Percentiles rank a stretch among this genome's conserved stretches.
Conservation (phyloP, 441 rosid genomes). For the Populus trichocarpa region DNA sequence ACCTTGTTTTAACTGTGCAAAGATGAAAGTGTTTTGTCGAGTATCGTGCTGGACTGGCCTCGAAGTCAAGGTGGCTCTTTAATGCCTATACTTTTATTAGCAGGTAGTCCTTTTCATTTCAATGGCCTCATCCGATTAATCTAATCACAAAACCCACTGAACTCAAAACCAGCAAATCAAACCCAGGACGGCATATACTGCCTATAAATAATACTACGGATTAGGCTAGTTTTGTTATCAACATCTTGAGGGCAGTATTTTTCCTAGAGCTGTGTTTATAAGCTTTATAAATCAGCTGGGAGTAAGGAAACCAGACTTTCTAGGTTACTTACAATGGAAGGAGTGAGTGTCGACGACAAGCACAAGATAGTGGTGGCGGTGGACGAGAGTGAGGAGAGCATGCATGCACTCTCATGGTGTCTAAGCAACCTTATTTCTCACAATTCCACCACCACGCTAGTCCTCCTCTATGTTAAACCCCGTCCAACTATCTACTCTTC, state of each 20-base stretch:
- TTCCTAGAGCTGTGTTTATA: neutral
- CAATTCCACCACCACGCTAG: slow-evolving; percentile 37
- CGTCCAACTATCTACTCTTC: slow-evolving; percentile 59
- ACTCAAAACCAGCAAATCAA: slow-evolving; percentile 11
- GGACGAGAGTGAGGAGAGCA: slow-evolving; percentile 85
- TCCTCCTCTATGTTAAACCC: slow-evolving; percentile 78
- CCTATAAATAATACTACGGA: neutral
- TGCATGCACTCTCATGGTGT: slow-evolving; percentile 87
- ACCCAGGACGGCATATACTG: neutral
- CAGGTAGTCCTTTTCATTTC: too few relatives aligned
- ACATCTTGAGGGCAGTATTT: slow-evolving; percentile 19
- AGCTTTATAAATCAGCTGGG: neutral
- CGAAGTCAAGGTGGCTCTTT: neutral
- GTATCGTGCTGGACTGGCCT: too few relatives aligned
- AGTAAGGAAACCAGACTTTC: neutral
- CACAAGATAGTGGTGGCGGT: slow-evolving; percentile 68
- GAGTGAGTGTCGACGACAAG: slow-evolving; percentile 26
- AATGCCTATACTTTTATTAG: too few relatives aligned
- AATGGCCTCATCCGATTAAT: too few relatives aligned
- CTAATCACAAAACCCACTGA: neutral
- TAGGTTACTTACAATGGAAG: slow-evolving; percentile 17
- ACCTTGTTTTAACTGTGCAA: too few relatives aligned
- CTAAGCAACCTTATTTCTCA: slow-evolving; percentile 46
- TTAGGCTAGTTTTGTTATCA: slow-evolving; percentile 7
- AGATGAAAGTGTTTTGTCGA: too few relatives aligned